Evolutionary conservation across 1,139 yeast genomes (phyloP), one percentile per base, ranked within the genome.

Genomic region (Debaryomyces udenii): DNA sequence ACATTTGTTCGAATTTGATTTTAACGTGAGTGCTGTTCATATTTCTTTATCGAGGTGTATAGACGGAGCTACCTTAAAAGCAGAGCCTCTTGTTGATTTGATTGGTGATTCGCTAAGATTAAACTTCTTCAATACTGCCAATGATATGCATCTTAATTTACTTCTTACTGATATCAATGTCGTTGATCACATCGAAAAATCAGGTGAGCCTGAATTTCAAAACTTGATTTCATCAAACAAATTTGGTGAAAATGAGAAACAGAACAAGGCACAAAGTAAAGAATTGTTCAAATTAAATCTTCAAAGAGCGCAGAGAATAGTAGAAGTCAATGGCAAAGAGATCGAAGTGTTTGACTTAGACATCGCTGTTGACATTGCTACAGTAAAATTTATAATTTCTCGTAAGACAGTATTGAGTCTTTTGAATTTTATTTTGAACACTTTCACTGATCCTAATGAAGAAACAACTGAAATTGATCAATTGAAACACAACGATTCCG

Each of bases 391-490:
- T 38, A 85, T 87, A 2, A 66, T 91, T 9, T 81, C 95, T 0
- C 81, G 97, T 38, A 85, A 81, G 53, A 86, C 96, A 1, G 66
- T 87, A 18, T 71, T 93, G 49, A 85, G 96, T 3, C 66, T 93
- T 11, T 66, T 93, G 49, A 94, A 90, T 60, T 94, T 85, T 58
- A 70, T 86, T 3, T 71, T 91, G 55, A 87, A 91, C 36, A 93
- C 98, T 0, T 93, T 93, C 57, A 86, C 96, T 0, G 86, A 83
- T 60, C 91, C 90, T 0, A 73, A 80, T 48, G 88, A 91, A 0
- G 80, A 77, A 11, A 83, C 78, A 22, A 66, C 80, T 1, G 85
- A 88, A 1, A 83, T 88, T 0, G 89, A 83, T 62, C 80, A 72
- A 26, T 67, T 85, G 44, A 80, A 83, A 42, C 89, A 85, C 49